Percentiles rank a stretch among this genome's conserved stretches.
Conservation (phyloP, 179 eudicot genomes). For the Beta corolliflora region DNA sequence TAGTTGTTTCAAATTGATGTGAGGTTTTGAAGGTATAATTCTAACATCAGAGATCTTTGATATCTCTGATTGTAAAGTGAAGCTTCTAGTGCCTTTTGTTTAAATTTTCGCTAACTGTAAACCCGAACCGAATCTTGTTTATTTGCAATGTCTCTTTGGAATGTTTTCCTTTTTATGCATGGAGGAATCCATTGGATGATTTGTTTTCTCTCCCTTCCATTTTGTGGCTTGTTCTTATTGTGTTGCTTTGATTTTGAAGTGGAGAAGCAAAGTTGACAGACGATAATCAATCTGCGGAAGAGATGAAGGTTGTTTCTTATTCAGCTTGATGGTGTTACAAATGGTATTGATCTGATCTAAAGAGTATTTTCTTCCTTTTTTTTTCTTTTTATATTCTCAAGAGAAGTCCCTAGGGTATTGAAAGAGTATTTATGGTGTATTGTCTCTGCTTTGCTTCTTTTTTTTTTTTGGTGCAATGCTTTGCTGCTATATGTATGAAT, state of each 20-base stretch:
- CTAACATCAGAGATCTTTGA: too few species aligned
- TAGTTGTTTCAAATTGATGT: neutral
- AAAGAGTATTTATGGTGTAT: neutral
- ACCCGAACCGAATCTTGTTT: neutral
- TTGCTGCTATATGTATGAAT: neutral
- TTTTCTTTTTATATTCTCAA: neutral
- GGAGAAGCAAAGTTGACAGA: conserved; percentile 10
- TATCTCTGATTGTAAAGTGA: neutral
- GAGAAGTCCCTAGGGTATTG: neutral
- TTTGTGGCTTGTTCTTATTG: neutral
- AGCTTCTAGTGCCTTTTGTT: neutral
- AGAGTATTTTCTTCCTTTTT: neutral
- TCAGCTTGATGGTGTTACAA: conserved; percentile 13
- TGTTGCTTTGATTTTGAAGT: conserved; percentile 11
- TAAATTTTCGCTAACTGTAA: neutral
- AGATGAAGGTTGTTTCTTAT: conserved; percentile 8
- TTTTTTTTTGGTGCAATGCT: too few species aligned
- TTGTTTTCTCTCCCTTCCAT: neutral
- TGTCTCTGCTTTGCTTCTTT: neutral
- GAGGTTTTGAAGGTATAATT: too few species aligned
- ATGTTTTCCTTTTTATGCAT: neutral
- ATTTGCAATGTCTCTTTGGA: neutral
- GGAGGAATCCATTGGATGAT: neutral
- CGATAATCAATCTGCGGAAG: conserved; percentile 15
- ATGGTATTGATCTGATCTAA: neutral